Evolutionary conservation across 2,329 filamentous ascomycete species (phyloP).

Genomic region (Cercospora janseana): DNA sequence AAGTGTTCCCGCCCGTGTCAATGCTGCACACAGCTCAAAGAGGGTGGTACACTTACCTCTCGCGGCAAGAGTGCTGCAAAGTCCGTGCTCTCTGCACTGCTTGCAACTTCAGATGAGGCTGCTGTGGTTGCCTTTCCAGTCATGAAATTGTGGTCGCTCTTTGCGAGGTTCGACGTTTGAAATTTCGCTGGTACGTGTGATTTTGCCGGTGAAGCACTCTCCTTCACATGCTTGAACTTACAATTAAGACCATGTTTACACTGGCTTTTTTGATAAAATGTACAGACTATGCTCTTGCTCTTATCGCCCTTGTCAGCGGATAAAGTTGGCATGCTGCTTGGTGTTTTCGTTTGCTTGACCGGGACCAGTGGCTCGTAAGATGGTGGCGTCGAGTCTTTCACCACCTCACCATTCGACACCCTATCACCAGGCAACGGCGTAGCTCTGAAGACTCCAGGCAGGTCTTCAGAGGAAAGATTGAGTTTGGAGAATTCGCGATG

Average conservation of each 20-base stretch:
- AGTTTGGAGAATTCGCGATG: slow-evolving; percentile 55
- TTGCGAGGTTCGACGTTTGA: slow-evolving; percentile 15
- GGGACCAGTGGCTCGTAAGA: not conserved
- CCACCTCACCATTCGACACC: not conserved
- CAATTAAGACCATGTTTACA: slow-evolving; percentile 37
- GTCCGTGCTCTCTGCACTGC: not conserved
- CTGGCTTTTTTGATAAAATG: slow-evolving; percentile 31
- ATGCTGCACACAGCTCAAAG: not conserved
- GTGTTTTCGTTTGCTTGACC: not conserved
- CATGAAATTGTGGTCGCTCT: slow-evolving; percentile 28
- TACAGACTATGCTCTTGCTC: no score
- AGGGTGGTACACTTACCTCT: not conserved
- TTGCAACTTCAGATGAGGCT: not conserved
- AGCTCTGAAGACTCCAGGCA: slow-evolving; percentile 55
- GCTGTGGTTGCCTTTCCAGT: not conserved
- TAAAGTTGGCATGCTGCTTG: no score
- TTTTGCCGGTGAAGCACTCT: slow-evolving; percentile 17
- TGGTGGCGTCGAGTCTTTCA: not conserved
- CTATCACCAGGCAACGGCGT: slow-evolving; percentile 31
- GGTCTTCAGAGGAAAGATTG: slow-evolving; percentile 51
- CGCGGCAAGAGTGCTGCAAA: slow-evolving; percentile 3
- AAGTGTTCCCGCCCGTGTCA: not conserved
- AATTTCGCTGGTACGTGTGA: slow-evolving; percentile 4
- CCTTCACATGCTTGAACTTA: slow-evolving; percentile 28
- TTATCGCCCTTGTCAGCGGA: no score